Conservation (phyloP, 345 rosid species). For the Hibiscus syriacus region DNA sequence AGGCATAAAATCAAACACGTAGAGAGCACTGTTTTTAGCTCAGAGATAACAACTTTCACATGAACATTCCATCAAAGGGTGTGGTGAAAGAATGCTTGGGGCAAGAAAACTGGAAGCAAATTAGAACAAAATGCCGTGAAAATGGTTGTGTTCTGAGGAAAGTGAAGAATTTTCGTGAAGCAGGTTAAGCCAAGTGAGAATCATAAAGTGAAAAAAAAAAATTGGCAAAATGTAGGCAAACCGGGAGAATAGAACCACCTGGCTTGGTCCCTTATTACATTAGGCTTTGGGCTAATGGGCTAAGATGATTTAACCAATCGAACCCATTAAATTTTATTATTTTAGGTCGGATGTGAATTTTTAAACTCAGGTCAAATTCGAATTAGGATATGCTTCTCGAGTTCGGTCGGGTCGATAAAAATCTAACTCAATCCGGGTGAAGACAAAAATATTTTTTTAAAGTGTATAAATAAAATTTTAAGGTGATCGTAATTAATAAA, state of each 20-base stretch:
- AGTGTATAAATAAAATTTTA: too few relatives aligned
- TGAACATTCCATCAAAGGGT: too few relatives aligned
- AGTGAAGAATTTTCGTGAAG: not conserved
- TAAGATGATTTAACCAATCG: too few relatives aligned
- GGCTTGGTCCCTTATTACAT: not conserved
- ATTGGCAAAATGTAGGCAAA: not conserved
- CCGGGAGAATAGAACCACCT: not conserved
- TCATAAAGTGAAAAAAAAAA: not conserved
- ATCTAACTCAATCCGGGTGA: too few relatives aligned
- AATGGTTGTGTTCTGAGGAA: not conserved
- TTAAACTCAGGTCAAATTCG: too few relatives aligned
- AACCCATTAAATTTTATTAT: too few relatives aligned
- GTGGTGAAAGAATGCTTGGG: not conserved
- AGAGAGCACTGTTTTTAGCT: not conserved
- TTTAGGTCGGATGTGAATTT: too few relatives aligned
- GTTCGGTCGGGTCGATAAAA: too few relatives aligned
- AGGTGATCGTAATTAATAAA: too few relatives aligned
- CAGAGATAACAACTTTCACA: not conserved
- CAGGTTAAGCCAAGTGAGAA: not conserved
- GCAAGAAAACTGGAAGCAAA: not conserved
- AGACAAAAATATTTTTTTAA: too few relatives aligned
- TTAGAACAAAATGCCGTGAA: not conserved
- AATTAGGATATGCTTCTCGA: too few relatives aligned
- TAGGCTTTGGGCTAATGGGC: not conserved
- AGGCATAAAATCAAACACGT: conserved; percentile 6